phyloP scores from a whole-genome alignment of 306 rosid genomes.

The Casuarina glauca region DNA sequence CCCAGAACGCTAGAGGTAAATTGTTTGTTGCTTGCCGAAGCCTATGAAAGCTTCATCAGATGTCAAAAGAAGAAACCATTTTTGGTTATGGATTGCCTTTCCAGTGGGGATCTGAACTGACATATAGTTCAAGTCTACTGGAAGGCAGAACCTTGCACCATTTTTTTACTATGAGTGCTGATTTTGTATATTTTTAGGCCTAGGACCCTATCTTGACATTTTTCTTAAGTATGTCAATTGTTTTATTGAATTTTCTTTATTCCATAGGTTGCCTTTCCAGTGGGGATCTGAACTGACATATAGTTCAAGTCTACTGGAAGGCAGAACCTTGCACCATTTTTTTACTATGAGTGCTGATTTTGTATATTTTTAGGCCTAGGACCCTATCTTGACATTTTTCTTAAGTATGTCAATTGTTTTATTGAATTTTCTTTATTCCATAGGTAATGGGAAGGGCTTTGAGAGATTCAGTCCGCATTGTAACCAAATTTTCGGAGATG shows the following conservation, averaged over 20 bases:
- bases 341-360: constrained; percentile 3
- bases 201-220: constrained; percentile 8
- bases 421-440: constrained; percentile 22
- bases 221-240: constrained; percentile 6
- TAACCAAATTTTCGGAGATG: constrained; percentile 72
- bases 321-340: neutral
- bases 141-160: neutral
- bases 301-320: constrained; percentile 9
- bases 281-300: constrained; percentile 2
- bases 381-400: constrained; percentile 8
- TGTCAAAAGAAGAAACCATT: neutral
- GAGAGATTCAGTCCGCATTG: constrained; percentile 75
- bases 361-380: constrained; percentile 10
- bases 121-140: constrained; percentile 7
- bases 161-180: neutral
- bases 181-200: constrained; percentile 16
- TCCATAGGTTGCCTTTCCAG: constrained; percentile 46
- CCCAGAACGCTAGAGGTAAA: constrained; percentile 4
- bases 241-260: constrained; percentile 18
- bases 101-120: constrained; percentile 4
- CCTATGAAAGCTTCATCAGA: constrained; percentile 5
- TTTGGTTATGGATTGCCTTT: constrained; percentile 8
- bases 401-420: constrained; percentile 9
- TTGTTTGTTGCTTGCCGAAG: constrained; percentile 14
- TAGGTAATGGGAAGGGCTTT: constrained; percentile 80